Base-by-base conservation (phyloP, 2,329 filamentous ascomycete species). In the Colletotrichum sp. region DNA sequence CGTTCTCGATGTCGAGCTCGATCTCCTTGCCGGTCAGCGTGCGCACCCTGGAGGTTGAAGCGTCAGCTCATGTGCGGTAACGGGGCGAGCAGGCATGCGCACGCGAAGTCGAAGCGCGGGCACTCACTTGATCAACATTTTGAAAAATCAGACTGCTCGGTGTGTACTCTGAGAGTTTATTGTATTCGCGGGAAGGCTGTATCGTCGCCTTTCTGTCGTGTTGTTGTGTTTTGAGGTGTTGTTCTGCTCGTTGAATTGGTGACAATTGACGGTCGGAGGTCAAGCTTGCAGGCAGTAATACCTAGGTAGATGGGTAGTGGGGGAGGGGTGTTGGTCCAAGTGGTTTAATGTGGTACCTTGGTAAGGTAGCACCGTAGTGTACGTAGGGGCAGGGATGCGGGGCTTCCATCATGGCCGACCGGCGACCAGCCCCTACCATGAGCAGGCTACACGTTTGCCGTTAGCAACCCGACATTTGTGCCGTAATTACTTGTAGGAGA, bases 21-120 rank as follows among this genome's bases (percentile, higher is more conserved):
- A 99, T 99, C 88, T 99, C 96, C 90, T 99, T 99, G 83, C 97
- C 97, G 79, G 97, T 99, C 79, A 99, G 93, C 78, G 97, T 99
- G 84, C 97, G 95, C 84, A 99, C 96, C 90, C 96, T 99, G 81
- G 59, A 57, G 16, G 16, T 69, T 28, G 34, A 71, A 63, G 57
- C 30, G 60, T 75, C 21, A 75, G 78, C 32, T 63, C 60, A 55
- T 16, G 49, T 13, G 62, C 24, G 69, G 63, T 39, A 16, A 26
- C 18, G 63, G 24, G 18, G 36, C 26, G 36, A 49, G 49, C 16
- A 52, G n/a, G 44, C 44, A 52, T 52, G 44, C 44, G 44, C 44
- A n/a, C 44, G 52, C 32, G 67, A 44, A 60, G 32, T 36, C 21
- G 24, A 26, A 30, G 32, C 32, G 68, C 65, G 55, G 36, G n/a